Conservation (phyloP, 2,329 filamentous ascomycete genomes). For the Aspergillus candidus region DNA sequence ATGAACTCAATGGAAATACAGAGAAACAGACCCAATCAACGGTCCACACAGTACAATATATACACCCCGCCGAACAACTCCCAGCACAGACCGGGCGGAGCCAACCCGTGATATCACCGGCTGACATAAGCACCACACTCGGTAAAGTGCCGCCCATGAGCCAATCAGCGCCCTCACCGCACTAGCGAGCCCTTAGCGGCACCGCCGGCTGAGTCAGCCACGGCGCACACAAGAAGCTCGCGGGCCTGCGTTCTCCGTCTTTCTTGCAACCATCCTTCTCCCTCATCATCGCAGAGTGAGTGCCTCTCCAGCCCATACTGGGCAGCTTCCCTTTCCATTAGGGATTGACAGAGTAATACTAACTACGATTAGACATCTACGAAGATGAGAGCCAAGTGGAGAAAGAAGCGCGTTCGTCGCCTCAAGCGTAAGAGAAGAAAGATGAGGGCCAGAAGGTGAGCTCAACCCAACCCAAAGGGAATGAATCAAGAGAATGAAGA, state of each 20-base stretch:
- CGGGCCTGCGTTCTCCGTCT: conserved; percentile 27
- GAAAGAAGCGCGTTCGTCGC: conserved; percentile 99
- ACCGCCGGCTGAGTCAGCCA: conserved; percentile 32
- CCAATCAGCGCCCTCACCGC: conserved; percentile 12
- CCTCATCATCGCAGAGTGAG: conserved; percentile 42
- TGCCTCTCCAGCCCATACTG: conserved; percentile 4
- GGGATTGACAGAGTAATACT: too few species aligned
- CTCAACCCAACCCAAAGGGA: conserved; percentile 16
- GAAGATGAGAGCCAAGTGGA: conserved; percentile 94
- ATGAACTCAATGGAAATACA: not conserved
- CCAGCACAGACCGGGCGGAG: not conserved
- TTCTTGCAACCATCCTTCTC: conserved; percentile 41
- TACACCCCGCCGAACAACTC: not conserved
- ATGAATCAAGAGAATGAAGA: conserved; percentile 3
- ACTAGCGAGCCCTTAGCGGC: conserved; percentile 29
- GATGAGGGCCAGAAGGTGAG: conserved; percentile 96
- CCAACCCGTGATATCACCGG: not conserved
- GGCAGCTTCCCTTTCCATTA: not conserved
- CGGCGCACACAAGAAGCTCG: conserved; percentile 37
- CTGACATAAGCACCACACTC: conserved; percentile 14
- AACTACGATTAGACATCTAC: conserved; percentile 21
- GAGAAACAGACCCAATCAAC: too few species aligned
- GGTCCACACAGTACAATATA: not conserved
- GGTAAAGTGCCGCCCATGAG: conserved; percentile 12
- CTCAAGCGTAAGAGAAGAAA: conserved; percentile 99